These are phyloP conservation scores for Kokia cookei DNA, from an alignment of 441 rosid genomes.

Conservation along the genomic window DNA sequence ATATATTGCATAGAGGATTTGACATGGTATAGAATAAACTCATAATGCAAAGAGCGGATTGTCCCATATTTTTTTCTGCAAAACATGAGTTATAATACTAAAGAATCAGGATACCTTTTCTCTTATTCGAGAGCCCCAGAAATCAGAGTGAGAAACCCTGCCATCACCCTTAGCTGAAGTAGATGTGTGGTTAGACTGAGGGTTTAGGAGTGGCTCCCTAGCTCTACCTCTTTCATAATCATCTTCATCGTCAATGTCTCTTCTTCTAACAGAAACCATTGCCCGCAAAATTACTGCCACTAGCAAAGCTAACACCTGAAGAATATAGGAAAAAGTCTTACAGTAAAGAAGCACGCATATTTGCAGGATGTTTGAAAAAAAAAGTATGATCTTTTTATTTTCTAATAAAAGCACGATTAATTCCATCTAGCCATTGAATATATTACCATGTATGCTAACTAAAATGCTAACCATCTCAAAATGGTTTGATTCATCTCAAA, in stretches of 20 bases:
- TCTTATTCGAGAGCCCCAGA: constrained; percentile 71
- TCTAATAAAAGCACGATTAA: neutral
- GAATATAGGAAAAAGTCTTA: neutral
- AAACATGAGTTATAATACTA: neutral
- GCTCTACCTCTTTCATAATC: constrained; percentile 61
- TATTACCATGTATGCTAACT: neutral
- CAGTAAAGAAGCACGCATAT: constrained; percentile 4
- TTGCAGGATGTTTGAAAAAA: neutral
- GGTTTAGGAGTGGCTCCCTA: constrained; percentile 61
- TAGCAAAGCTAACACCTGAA: constrained; percentile 63
- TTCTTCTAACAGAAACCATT: constrained; percentile 46
- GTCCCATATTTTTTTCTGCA: neutral
- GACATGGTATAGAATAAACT: neutral
- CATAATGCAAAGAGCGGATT: neutral
- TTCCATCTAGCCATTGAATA: neutral
- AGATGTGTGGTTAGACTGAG: constrained; percentile 50
- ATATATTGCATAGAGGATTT: neutral
- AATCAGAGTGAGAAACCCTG: constrained; percentile 9
- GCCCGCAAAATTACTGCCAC: constrained; percentile 68
- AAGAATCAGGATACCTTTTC: constrained; percentile 54
- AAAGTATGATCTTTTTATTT: neutral
- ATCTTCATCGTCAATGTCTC: constrained; percentile 51
- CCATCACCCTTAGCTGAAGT: constrained; percentile 37
- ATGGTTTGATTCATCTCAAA: neutral
- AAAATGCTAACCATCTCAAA: neutral